Percentiles rank a stretch among this genome's conserved stretches.
These are phyloP conservation scores for Pistacia atlantica DNA, from an alignment of 345 rosid species.

Conservation along the genomic window DNA sequence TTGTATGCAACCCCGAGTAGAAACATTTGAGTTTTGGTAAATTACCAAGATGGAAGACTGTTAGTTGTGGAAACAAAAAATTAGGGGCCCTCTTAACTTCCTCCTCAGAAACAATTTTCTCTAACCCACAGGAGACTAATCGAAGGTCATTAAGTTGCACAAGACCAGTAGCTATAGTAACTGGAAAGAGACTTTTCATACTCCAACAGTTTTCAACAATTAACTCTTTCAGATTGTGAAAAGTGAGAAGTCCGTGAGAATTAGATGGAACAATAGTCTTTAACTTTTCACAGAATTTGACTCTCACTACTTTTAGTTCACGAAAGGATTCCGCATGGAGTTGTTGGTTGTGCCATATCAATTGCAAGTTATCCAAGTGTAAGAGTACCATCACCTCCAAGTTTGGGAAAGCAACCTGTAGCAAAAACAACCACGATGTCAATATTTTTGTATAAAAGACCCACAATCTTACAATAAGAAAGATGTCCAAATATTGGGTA, in stretches of 20 bases:
- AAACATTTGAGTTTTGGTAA: neutral
- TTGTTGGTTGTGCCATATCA: neutral
- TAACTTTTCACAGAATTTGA: neutral
- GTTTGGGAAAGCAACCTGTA: neutral
- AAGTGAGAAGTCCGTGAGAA: neutral
- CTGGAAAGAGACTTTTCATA: neutral
- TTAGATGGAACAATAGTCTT: neutral
- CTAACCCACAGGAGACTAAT: too few relatives aligned
- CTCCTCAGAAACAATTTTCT: neutral
- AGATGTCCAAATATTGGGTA: neutral
- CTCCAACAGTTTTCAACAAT: too few relatives aligned
- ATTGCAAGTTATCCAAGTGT: neutral
- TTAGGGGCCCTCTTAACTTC: too few relatives aligned
- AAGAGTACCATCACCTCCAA: neutral
- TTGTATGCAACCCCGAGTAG: neutral
- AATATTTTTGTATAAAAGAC: too few relatives aligned
- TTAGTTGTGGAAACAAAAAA: neutral
- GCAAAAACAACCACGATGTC: neutral
- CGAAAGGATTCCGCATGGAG: neutral
- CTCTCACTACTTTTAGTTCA: neutral
- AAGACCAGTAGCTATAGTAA: neutral
- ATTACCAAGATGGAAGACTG: too few relatives aligned
- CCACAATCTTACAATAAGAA: neutral
- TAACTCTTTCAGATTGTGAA: neutral
- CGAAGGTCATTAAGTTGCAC: neutral